Conservation (phyloP, 495 filamentous ascomycete species). For the Penicillium canescens region DNA sequence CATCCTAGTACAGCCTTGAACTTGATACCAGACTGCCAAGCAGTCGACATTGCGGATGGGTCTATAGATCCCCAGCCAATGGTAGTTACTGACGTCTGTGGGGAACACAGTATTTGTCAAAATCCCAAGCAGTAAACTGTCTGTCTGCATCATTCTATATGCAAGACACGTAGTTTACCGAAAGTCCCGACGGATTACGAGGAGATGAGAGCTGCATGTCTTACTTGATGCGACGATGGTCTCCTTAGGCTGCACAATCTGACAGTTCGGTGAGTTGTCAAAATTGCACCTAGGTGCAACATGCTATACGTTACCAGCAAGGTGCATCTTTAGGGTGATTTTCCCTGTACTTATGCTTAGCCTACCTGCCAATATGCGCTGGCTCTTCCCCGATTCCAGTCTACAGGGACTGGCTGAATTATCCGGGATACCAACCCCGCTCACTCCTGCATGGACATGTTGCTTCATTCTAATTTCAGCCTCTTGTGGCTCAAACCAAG, state of each 20-base stretch:
- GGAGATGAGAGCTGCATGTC: not conserved
- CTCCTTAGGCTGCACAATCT: not conserved
- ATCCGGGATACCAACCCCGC: not conserved
- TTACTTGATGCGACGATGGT: not conserved
- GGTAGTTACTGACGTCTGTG: not conserved
- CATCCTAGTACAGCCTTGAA: not conserved
- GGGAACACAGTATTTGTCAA: conserved; percentile 15
- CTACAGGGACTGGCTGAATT: not conserved
- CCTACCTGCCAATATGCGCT: not conserved
- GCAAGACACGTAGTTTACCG: conserved; percentile 11
- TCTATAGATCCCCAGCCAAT: not conserved
- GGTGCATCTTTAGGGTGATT: not conserved
- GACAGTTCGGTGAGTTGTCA: not conserved
- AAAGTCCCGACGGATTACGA: not conserved
- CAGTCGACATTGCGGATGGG: not conserved
- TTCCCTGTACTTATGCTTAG: not conserved
- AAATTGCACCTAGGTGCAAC: not conserved
- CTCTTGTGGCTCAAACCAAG: no score
- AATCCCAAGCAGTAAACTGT: conserved; percentile 5
- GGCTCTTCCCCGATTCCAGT: not conserved
- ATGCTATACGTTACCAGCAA: not conserved
- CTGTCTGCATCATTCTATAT: not conserved
- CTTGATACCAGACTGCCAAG: no score
- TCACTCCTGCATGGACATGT: no score
- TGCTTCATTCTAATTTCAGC: no score